Conservation (phyloP, 495 filamentous ascomycete genomes). For the Beverwykella pulmonaria region DNA sequence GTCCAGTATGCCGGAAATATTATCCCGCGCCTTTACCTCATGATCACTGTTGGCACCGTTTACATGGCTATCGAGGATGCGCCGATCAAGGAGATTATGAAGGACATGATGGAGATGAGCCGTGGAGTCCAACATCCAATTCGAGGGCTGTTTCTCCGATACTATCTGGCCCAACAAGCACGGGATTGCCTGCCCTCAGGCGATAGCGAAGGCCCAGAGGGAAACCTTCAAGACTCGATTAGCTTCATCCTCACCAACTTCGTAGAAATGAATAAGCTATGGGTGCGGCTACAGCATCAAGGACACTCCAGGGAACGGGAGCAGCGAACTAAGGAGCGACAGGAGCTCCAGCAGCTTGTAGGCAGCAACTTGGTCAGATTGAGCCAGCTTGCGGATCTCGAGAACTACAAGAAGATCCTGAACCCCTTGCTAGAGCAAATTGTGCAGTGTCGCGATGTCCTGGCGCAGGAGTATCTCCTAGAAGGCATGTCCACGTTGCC, state of each 20-base stretch:
- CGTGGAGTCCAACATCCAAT: conserved; percentile 95
- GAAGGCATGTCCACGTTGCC: conserved; percentile 60
- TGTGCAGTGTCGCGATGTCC: conserved; percentile 93
- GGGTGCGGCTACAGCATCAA: conserved; percentile 96
- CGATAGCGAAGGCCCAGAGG: conserved; percentile 87
- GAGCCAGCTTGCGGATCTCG: conserved; percentile 93
- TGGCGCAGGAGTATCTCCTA: conserved; percentile 95
- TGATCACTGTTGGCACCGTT: conserved; percentile 98
- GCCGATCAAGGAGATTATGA: conserved; percentile 99
- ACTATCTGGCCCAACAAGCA: conserved; percentile 93
- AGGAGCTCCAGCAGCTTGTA: conserved; percentile 92
- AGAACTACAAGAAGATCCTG: conserved; percentile 89
- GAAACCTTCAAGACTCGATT: conserved; percentile 95
- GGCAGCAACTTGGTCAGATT: conserved; percentile 93
- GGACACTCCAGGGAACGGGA: conserved; percentile 95
- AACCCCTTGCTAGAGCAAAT: conserved; percentile 92
- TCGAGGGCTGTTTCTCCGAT: conserved; percentile 89
- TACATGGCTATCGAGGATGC: conserved; percentile 99
- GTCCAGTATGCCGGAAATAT: conserved; percentile 99
- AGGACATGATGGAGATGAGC: conserved; percentile 99
- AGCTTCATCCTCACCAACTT: conserved; percentile 98
- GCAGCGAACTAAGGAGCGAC: conserved; percentile 86
- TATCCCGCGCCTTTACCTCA: conserved; percentile 91
- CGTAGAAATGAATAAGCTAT: conserved; percentile 99
- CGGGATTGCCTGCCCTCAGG: conserved; percentile 82